These are phyloP conservation scores for Heliosperma pusillum DNA, from an alignment of 148 eudicot genomes.

Conservation along the genomic window DNA sequence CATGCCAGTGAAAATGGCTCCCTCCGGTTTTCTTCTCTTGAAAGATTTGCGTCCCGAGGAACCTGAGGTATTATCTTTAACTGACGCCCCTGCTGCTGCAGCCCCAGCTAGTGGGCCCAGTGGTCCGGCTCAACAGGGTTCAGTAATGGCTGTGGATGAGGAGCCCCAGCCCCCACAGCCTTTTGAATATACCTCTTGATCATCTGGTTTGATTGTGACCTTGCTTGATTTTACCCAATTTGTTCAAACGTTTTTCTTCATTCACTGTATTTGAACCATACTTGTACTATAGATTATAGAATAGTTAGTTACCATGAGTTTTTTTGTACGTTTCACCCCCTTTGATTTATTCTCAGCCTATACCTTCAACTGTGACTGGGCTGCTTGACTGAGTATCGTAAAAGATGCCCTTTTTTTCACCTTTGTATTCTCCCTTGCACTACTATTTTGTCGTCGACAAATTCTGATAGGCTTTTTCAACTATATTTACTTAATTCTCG, in stretches of 20 bases:
- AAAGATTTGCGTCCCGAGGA: slow-evolving; percentile 75
- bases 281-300: not conserved
- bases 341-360: not conserved
- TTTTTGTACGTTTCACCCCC: not conserved
- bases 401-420: not conserved
- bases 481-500: too few relatives aligned
- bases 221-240: not conserved
- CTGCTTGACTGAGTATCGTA: too few relatives aligned
- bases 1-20: slow-evolving; percentile 66
- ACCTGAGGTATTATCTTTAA: slow-evolving; percentile 73
- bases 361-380: too few relatives aligned
- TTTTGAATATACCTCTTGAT: slow-evolving; percentile 48
- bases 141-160: slow-evolving; percentile 83
- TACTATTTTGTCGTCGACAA: too few relatives aligned
- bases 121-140: slow-evolving; percentile 48
- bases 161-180: slow-evolving; percentile 97
- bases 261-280: slow-evolving; percentile 1
- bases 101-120: slow-evolving; percentile 42
- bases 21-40: slow-evolving; percentile 86
- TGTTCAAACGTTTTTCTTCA: not conserved
- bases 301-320: not conserved
- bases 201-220: not conserved
- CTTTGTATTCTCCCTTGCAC: too few relatives aligned
- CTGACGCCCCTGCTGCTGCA: slow-evolving; percentile 69
- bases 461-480: too few relatives aligned